These are phyloP conservation scores for Fusarium sp. DNA, from an alignment of 2,329 filamentous ascomycete genomes.

Conservation along the genomic window DNA sequence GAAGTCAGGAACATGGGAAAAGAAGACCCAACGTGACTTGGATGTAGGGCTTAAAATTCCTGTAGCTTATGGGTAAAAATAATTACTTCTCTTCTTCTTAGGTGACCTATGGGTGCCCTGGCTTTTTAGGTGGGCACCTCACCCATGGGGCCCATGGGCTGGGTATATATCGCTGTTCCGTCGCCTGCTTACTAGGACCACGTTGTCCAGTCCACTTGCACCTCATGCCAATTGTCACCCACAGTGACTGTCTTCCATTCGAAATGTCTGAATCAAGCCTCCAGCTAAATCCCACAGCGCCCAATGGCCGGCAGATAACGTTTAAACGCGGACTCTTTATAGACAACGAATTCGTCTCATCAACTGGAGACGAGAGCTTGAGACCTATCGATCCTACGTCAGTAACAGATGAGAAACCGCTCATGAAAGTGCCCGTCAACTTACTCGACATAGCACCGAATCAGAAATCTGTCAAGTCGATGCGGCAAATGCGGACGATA, in stretches of 20 bases:
- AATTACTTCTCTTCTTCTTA: too few species aligned
- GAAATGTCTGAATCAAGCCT: slow-evolving; percentile 7
- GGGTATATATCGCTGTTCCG: not conserved
- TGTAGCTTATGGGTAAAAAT: too few species aligned
- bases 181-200: not conserved
- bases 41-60: too few species aligned
- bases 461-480: slow-evolving; percentile 50
- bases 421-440: not conserved
- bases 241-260: too few species aligned
- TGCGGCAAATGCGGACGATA: slow-evolving; percentile 47
- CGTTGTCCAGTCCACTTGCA: not conserved
- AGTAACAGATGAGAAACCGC: slow-evolving; percentile 37
- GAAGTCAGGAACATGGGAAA: not conserved
- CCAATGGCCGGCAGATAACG: slow-evolving; percentile 74
- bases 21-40: too few species aligned
- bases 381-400: slow-evolving; percentile 68
- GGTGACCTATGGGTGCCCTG: too few species aligned
- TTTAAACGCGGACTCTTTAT: slow-evolving; percentile 81
- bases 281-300: slow-evolving; percentile 49
- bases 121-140: too few species aligned
- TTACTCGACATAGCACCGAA: slow-evolving; percentile 44
- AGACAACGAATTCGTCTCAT: slow-evolving; percentile 80
- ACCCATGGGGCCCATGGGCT: too few species aligned
- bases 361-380: slow-evolving; percentile 66
- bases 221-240: not conserved